Evolutionary conservation across 164 flowering plant species (phyloP).

Genomic region (Euptelea pleiosperma): DNA sequence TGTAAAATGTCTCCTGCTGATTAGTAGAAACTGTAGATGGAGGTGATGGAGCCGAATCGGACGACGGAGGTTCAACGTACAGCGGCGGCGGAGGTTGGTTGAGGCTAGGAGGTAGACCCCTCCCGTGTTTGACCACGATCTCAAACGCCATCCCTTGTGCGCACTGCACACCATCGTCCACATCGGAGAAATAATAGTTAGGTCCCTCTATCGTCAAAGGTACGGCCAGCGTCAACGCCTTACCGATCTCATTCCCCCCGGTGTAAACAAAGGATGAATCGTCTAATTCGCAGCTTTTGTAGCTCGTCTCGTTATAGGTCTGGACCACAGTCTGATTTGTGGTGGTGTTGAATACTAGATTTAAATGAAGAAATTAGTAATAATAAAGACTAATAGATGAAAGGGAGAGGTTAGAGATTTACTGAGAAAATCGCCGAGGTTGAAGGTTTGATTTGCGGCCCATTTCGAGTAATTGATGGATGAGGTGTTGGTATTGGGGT

Average conservation of each 20-base stretch:
- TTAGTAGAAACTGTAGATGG: constrained; percentile 14
- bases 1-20: constrained; percentile 8
- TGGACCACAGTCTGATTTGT: constrained; percentile 71
- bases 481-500: constrained; percentile 45
- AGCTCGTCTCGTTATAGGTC: constrained; percentile 75
- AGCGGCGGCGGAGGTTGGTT: constrained; percentile 87
- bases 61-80: constrained; percentile 32
- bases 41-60: constrained; percentile 23
- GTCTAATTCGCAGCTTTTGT: constrained; percentile 42
- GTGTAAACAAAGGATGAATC: constrained; percentile 39
- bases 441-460: constrained; percentile 64
- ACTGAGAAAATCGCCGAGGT: constrained; percentile 85
- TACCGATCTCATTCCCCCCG: constrained; percentile 31
- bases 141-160: constrained; percentile 60
- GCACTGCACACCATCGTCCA: constrained; percentile 65
- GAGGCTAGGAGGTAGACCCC: constrained; percentile 78
- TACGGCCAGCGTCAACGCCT: constrained; percentile 37
- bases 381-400: background rate
- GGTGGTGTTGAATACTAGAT: constrained; percentile 68
- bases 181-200: constrained; percentile 75
- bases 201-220: constrained; percentile 54
- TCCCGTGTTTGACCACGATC: constrained; percentile 55
- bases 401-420: constrained; percentile 18
- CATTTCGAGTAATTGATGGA: constrained; percentile 55
- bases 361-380: background rate